phyloP scores from a whole-genome alignment of 78 protist genomes.

The Dictyostelium firmibasis region DNA sequence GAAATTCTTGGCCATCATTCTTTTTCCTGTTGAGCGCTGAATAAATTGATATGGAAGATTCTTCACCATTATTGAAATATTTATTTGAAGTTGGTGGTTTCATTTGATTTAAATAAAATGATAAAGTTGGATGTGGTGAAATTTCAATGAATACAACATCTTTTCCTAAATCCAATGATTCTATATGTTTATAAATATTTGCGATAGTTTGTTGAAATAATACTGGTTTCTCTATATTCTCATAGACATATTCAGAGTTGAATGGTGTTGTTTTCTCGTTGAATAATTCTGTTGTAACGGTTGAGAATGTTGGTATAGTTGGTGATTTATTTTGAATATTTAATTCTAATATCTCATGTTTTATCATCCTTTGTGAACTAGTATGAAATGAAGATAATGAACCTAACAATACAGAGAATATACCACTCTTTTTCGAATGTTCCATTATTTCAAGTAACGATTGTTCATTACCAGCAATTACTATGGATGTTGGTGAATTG shows the following conservation, averaged over 20 bases:
- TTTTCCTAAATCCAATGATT: background rate
- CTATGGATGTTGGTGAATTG: constrained; percentile 16
- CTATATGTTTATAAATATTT: constrained; percentile 11
- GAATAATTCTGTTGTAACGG: background rate
- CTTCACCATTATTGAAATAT: background rate
- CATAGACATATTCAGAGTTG: background rate
- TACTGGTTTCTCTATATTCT: background rate
- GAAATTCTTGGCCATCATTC: background rate
- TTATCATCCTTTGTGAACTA: background rate
- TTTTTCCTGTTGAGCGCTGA: no score
- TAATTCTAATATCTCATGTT: background rate
- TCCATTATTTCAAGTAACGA: background rate
- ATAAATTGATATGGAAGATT: background rate
- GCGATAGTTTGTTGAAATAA: background rate
- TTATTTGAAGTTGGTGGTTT: background rate
- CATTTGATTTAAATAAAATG: background rate
- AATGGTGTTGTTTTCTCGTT: background rate
- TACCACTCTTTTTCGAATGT: background rate
- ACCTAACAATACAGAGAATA: no score
- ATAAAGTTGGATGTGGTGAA: constrained; percentile 42
- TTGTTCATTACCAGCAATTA: background rate
- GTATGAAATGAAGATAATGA: background rate
- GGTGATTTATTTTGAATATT: background rate
- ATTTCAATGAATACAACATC: constrained; percentile 19
- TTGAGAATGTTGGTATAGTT: no score